Conservation (phyloP, 1,284 basidiomycete species). For the Ceratobasidium sp. region DNA sequence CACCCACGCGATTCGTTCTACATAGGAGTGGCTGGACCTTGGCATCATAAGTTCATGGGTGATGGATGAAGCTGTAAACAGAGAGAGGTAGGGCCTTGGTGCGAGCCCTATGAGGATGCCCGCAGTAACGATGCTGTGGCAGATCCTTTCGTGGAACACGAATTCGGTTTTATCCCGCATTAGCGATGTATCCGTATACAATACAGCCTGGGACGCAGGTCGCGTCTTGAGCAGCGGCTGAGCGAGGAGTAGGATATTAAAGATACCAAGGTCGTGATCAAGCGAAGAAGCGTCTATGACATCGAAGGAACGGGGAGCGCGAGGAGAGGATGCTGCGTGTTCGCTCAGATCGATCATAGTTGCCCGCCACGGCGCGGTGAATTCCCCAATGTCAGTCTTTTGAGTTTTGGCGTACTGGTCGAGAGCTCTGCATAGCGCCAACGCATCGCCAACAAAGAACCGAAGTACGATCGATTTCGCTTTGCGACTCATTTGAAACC, state of each 20-base stretch:
- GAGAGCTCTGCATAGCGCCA: no score
- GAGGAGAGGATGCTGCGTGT: slow-evolving; percentile 17
- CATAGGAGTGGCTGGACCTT: not conserved
- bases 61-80: slow-evolving; percentile 62
- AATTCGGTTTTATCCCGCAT: slow-evolving; percentile 52
- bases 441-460: slow-evolving; percentile 34
- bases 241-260: slow-evolving; percentile 65
- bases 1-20: slow-evolving; percentile 27
- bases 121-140: slow-evolving; percentile 60
- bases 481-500: slow-evolving; percentile 53
- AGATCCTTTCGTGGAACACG: slow-evolving; percentile 58
- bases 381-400: slow-evolving; percentile 18
- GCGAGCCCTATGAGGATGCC: slow-evolving; percentile 61
- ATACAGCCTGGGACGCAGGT: slow-evolving; percentile 53
- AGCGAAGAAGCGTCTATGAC: no score
- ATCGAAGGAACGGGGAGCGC: no score
- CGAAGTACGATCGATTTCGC: slow-evolving; percentile 22
- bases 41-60: slow-evolving; percentile 59
- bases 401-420: slow-evolving; percentile 48
- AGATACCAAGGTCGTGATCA: slow-evolving; percentile 63
- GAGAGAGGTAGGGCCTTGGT: slow-evolving; percentile 61
- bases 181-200: slow-evolving; percentile 64
- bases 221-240: slow-evolving; percentile 58
- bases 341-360: slow-evolving; percentile 21
- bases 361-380: slow-evolving; percentile 28